Evolutionary conservation across 2,329 filamentous ascomycete species (phyloP).

Genomic region (Neopestalotiopsis sp.): DNA sequence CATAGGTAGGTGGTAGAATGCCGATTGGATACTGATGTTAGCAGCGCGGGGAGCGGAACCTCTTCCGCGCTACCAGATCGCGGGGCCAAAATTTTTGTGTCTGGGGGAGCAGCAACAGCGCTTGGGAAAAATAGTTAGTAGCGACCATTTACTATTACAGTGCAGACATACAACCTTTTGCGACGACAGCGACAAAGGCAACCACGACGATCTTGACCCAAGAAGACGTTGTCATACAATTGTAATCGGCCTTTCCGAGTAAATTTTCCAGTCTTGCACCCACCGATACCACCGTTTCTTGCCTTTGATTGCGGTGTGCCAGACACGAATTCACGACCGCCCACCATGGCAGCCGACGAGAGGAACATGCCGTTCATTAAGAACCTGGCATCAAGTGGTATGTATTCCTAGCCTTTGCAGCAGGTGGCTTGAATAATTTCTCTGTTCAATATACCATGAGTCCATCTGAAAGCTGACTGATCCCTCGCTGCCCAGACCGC

Average conservation of each 20-base stretch:
- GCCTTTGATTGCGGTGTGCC: not conserved
- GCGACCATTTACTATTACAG: not conserved
- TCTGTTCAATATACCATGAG: no score
- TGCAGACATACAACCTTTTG: not conserved
- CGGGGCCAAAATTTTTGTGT: constrained; percentile 20
- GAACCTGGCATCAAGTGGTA: constrained; percentile 84
- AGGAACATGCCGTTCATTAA: constrained; percentile 76
- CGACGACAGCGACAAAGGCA: not conserved
- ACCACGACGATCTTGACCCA: not conserved
- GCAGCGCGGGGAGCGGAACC: constrained; percentile 12
- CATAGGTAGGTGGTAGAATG: no score
- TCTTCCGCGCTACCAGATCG: constrained; percentile 13
- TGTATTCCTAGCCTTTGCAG: constrained; percentile 33
- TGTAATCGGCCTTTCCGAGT: not conserved
- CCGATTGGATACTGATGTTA: not conserved
- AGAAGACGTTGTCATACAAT: not conserved
- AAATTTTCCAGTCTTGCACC: not conserved
- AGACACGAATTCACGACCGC: not conserved
- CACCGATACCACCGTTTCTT: not conserved
- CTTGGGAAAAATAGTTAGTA: not conserved
- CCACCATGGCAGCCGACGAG: constrained; percentile 46
- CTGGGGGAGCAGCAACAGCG: not conserved
- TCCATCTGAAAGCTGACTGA: constrained; percentile 2
- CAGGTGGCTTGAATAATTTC: not conserved
- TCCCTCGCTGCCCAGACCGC: constrained; percentile 62